These are phyloP conservation scores for Magnolia kwangsiensis DNA, from an alignment of 164 flowering plant genomes.

Conservation along the genomic window DNA sequence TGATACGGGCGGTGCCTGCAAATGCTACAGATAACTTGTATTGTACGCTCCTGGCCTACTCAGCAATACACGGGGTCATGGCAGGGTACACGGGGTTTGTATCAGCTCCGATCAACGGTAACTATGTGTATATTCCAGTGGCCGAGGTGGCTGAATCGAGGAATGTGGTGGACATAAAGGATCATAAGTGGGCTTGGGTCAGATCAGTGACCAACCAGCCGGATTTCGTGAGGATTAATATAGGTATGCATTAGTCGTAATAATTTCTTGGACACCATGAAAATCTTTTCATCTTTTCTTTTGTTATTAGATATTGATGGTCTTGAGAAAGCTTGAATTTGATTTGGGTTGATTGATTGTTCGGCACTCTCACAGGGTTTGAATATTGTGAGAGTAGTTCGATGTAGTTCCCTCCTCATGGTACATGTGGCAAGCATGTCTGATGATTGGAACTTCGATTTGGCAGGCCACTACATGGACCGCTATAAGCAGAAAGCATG, in stretches of 20 bases:
- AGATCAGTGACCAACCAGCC: constrained; percentile 84
- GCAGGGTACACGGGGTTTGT: constrained; percentile 88
- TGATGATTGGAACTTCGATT: no score
- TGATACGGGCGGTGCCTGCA: constrained; percentile 82
- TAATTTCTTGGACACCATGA: no score
- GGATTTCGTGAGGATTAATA: constrained; percentile 47
- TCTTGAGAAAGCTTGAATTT: neutral
- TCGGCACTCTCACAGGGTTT: neutral
- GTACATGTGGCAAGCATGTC: no score
- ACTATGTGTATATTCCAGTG: constrained; percentile 71
- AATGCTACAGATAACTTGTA: constrained; percentile 75
- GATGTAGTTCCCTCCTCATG: no score
- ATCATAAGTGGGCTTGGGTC: constrained; percentile 94
- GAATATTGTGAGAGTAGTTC: no score
- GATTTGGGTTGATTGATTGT: neutral
- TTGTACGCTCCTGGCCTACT: constrained; percentile 79
- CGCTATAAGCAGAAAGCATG: no score
- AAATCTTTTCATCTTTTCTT: neutral
- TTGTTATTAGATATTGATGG: neutral
- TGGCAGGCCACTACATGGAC: no score
- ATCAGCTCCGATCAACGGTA: constrained; percentile 68
- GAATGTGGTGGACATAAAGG: constrained; percentile 52
- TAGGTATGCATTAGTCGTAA: neutral
- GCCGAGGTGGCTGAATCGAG: constrained; percentile 56
- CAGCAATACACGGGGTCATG: constrained; percentile 83